phyloP scores from a whole-genome alignment of 1,139 yeast species.

The Wickerhamomyces sp. region DNA sequence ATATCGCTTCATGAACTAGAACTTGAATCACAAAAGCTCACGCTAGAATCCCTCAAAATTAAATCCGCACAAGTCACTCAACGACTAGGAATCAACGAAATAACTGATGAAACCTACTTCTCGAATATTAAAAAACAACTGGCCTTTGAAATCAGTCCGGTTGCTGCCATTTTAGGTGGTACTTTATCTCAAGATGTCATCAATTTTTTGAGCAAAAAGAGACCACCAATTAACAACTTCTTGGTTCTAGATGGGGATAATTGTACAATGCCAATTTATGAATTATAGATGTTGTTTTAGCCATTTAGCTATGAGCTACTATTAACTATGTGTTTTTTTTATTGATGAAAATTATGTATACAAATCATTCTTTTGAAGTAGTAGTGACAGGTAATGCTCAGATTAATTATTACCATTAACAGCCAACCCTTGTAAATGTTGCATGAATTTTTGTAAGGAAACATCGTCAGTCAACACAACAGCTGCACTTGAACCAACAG shows the following conservation, averaged over 20 bases:
- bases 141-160: conserved; percentile 74
- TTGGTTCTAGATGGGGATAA: conserved; percentile 69
- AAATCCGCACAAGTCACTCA: conserved; percentile 28
- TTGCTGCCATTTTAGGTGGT: conserved; percentile 88
- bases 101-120: conserved; percentile 29
- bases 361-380: too few relatives aligned
- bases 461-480: conserved; percentile 96
- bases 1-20: conserved; percentile 17
- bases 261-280: conserved; percentile 72
- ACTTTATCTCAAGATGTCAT: conserved; percentile 87
- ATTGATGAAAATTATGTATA: too few relatives aligned
- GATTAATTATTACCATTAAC: conserved; percentile 43
- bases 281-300: conserved; percentile 21
- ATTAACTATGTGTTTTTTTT: background rate
- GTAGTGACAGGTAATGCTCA: background rate
- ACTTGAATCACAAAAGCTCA: conserved; percentile 6
- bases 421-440: conserved; percentile 80
- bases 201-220: conserved; percentile 71
- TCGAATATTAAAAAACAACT: conserved; percentile 44
- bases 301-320: background rate
- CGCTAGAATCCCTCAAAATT: conserved; percentile 19
- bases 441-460: conserved; percentile 85
- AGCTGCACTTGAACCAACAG: conserved; percentile 51
- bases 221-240: conserved; percentile 79
- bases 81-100: conserved; percentile 29